A percentile compares a stretch with the other conserved stretches of the same genome.
These are phyloP conservation scores for Candida awuae DNA, from an alignment of 805 yeast species.

Conservation along the genomic window DNA sequence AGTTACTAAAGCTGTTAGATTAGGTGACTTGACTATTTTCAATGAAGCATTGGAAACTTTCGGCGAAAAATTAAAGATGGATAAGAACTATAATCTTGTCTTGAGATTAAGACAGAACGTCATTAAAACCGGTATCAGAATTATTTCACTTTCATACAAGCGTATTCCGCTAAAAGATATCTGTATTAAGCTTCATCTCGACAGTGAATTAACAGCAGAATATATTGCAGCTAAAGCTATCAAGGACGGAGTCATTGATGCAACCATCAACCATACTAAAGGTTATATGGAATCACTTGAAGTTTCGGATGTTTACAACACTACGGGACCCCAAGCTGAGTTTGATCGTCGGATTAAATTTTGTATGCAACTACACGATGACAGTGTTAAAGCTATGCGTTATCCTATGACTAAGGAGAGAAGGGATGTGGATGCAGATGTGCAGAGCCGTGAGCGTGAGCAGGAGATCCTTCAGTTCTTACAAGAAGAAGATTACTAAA, in stretches of 20 bases:
- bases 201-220: slow-evolving; percentile 92
- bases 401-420: slow-evolving; percentile 61
- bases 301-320: slow-evolving; percentile 76
- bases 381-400: slow-evolving; percentile 90
- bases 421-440: slow-evolving; percentile 41
- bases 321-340: slow-evolving; percentile 76
- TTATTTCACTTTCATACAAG: slow-evolving; percentile 84
- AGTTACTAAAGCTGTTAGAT: slow-evolving; percentile 83
- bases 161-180: slow-evolving; percentile 88
- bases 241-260: slow-evolving; percentile 95
- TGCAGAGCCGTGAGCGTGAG: slow-evolving; percentile 51
- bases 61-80: slow-evolving; percentile 55
- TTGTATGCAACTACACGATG: slow-evolving; percentile 84
- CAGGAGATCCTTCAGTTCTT: slow-evolving; percentile 32
- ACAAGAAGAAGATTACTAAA: slow-evolving; percentile 42
- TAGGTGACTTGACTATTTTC: slow-evolving; percentile 82
- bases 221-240: slow-evolving; percentile 95
- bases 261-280: slow-evolving; percentile 79
- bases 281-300: slow-evolving; percentile 92
- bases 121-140: slow-evolving; percentile 93
- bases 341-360: slow-evolving; percentile 92
- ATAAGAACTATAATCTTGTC: slow-evolving; percentile 77
- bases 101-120: slow-evolving; percentile 91
- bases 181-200: slow-evolving; percentile 84
- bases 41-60: slow-evolving; percentile 59